Evolutionary conservation across 257 asterid species (phyloP).

Genomic region (Nemophila menziesii): DNA sequence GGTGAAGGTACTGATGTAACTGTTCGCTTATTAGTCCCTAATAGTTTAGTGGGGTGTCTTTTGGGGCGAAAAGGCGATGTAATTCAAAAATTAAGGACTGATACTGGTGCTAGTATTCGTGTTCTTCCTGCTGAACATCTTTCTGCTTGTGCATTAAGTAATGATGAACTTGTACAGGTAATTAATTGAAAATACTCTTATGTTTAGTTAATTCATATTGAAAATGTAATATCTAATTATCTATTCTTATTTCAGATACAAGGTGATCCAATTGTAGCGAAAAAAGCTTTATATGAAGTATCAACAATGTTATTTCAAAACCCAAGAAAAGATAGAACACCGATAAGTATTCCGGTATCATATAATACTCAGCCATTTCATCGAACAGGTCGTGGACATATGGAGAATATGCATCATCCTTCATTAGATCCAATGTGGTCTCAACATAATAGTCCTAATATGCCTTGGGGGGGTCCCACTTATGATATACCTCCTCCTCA

Average conservation of each 20-base stretch:
- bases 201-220: too few species aligned
- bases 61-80: slow-evolving; percentile 77
- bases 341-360: slow-evolving; percentile 28
- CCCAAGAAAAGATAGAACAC: slow-evolving; percentile 59
- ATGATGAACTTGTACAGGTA: slow-evolving; percentile 73
- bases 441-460: slow-evolving; percentile 27
- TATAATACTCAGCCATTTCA: slow-evolving; percentile 33
- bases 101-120: slow-evolving; percentile 76
- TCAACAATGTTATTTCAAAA: slow-evolving; percentile 67
- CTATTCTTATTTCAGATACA: slow-evolving; percentile 64
- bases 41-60: slow-evolving; percentile 57
- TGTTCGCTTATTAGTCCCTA: slow-evolving; percentile 61
- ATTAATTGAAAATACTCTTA: too few species aligned
- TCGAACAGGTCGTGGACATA: slow-evolving; percentile 38
- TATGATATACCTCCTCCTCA: slow-evolving; percentile 36
- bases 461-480: slow-evolving; percentile 34
- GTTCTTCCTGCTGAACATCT: slow-evolving; percentile 59
- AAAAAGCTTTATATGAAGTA: slow-evolving; percentile 53
- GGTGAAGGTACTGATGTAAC: slow-evolving; percentile 44
- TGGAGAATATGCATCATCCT: slow-evolving; percentile 32
- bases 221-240: too few species aligned
- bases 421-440: slow-evolving; percentile 39
- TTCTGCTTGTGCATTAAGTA: slow-evolving; percentile 49
- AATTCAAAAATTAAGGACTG: slow-evolving; percentile 66
- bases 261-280: slow-evolving; percentile 50